Evolutionary conservation across 2,329 filamentous ascomycete genomes (phyloP).

Genomic region (Rhinocladiella similis): DNA sequence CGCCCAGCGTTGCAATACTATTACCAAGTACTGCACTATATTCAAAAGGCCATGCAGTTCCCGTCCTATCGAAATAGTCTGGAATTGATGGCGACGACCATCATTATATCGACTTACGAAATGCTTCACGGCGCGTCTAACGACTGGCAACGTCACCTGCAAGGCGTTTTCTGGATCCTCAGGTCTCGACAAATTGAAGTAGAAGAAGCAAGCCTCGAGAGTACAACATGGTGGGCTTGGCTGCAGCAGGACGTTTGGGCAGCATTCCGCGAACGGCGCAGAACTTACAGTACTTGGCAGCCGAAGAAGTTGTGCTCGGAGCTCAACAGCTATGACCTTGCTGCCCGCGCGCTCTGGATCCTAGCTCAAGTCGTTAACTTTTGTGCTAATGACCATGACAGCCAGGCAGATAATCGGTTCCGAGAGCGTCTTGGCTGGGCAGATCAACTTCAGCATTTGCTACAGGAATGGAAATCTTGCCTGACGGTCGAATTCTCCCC

Average conservation of each 20-base stretch:
- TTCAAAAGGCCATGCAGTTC: slow-evolving; percentile 60
- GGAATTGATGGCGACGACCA: slow-evolving; percentile 59
- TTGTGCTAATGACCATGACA: slow-evolving; percentile 3
- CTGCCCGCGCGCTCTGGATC: slow-evolving; percentile 55
- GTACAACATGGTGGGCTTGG: slow-evolving; percentile 67
- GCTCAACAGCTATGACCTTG: slow-evolving; percentile 56
- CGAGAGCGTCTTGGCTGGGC: not conserved
- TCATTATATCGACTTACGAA: slow-evolving; percentile 61
- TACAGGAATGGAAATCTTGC: slow-evolving; percentile 33
- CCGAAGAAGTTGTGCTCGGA: slow-evolving; percentile 51
- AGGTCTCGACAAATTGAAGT: slow-evolving; percentile 63
- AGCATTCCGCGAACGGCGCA: slow-evolving; percentile 59
- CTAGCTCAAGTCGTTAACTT: slow-evolving; percentile 44
- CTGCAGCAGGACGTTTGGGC: slow-evolving; percentile 67
- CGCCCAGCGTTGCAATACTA: slow-evolving; percentile 39
- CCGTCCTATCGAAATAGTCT: slow-evolving; percentile 57
- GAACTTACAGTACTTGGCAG: slow-evolving; percentile 60
- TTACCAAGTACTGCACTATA: slow-evolving; percentile 62
- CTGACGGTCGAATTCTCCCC: slow-evolving; percentile 32
- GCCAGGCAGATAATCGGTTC: not conserved
- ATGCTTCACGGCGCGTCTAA: slow-evolving; percentile 52
- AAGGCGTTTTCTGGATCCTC: slow-evolving; percentile 67
- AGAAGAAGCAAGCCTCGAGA: slow-evolving; percentile 56
- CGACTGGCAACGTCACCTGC: slow-evolving; percentile 63
- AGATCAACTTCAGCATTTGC: slow-evolving; percentile 15